These are phyloP conservation scores for Ascochyta clinopodiicola DNA, from an alignment of 2,329 filamentous ascomycete species.

Conservation along the genomic window DNA sequence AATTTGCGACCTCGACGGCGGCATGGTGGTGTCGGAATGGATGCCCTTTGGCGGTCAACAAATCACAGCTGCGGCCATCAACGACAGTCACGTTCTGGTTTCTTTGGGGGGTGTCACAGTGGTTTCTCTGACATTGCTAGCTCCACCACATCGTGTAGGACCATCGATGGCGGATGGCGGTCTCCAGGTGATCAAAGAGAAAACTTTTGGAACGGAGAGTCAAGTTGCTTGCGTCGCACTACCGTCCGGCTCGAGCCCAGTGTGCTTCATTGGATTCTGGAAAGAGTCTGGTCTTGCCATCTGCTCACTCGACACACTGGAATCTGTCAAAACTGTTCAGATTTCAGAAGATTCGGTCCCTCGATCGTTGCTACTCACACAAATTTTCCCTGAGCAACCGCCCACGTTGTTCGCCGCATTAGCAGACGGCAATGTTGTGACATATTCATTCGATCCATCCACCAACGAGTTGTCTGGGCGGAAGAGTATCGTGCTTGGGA, in stretches of 20 bases:
- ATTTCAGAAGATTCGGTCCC: constrained; percentile 75
- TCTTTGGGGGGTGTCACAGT: constrained; percentile 78
- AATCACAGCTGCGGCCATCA: constrained; percentile 82
- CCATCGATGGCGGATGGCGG: constrained; percentile 49
- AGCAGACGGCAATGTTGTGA: constrained; percentile 90
- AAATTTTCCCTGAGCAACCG: constrained; percentile 70
- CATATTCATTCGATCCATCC: constrained; percentile 71
- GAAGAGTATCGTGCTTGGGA: constrained; percentile 85
- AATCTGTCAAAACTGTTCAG: constrained; percentile 66
- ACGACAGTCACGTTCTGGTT: constrained; percentile 71
- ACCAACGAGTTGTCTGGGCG: constrained; percentile 71
- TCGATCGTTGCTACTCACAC: constrained; percentile 78
- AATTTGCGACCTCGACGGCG: constrained; percentile 66
- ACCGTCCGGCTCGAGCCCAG: constrained; percentile 65
- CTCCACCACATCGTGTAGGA: constrained; percentile 2
- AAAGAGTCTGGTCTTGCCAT: constrained; percentile 80
- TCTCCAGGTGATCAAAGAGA: constrained; percentile 64
- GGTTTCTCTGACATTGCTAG: constrained; percentile 68
- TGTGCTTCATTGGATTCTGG: constrained; percentile 88
- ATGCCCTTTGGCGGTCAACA: constrained; percentile 53
- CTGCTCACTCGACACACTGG: constrained; percentile 70
- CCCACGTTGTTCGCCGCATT: constrained; percentile 88
- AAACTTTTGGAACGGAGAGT: constrained; percentile 68
- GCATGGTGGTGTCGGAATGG: constrained; percentile 66
- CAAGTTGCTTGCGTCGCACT: constrained; percentile 88